Conservation (phyloP, 73 alveolate species). For the Paramecium primaurelia region DNA sequence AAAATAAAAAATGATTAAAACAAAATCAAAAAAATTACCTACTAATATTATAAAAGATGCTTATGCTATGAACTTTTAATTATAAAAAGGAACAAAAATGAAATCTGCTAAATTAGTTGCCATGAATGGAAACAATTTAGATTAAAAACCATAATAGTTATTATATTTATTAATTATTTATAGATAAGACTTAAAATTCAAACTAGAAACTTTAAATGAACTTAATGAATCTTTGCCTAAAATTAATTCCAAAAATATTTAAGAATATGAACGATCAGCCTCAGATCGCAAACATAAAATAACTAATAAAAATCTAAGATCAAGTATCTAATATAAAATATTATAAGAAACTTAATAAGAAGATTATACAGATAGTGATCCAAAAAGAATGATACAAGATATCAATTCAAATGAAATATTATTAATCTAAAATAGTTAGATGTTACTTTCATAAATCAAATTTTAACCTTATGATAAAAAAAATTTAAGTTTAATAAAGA, state of each 20-base stretch:
- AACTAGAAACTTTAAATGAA: background rate
- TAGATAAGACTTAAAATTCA: background rate
- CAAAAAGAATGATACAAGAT: background rate
- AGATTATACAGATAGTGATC: background rate
- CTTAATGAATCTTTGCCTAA: background rate
- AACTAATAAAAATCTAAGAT: background rate
- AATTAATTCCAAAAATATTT: background rate
- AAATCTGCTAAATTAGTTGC: background rate
- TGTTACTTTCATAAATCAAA: background rate
- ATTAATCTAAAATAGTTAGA: background rate
- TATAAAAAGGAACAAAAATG: background rate
- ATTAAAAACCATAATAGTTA: background rate
- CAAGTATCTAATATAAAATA: background rate
- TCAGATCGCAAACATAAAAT: background rate
- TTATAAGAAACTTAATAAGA: background rate
- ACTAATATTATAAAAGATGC: background rate
- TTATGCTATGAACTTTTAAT: conserved; percentile 3
- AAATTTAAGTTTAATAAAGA: background rate
- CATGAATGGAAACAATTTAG: background rate
- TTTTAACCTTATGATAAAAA: background rate
- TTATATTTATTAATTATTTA: background rate
- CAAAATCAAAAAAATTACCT: background rate
- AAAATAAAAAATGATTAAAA: background rate
- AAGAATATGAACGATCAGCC: background rate
- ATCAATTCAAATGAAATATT: background rate